Percentiles rank a stretch among this genome's conserved stretches.
Evolutionary conservation across 169 alveolate species (phyloP).

Genomic region (Miamiensis avidus): DNA sequence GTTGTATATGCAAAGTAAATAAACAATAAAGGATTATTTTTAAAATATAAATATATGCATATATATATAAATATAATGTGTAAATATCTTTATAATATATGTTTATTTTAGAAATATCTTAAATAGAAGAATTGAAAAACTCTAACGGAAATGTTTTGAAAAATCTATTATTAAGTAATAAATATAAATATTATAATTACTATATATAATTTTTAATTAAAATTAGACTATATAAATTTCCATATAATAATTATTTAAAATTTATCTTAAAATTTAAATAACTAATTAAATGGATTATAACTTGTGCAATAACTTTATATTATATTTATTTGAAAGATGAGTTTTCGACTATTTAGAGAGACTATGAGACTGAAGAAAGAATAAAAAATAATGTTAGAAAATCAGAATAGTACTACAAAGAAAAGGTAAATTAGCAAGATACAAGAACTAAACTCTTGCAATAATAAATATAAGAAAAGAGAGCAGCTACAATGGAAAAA

Average conservation of each 20-base stretch:
- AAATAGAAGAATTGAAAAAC: background rate
- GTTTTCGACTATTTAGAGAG: background rate
- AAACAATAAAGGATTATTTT: too few relatives aligned
- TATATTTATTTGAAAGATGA: background rate
- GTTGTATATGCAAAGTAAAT: background rate
- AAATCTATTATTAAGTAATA: background rate
- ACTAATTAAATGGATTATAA: too few relatives aligned
- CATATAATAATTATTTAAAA: too few relatives aligned
- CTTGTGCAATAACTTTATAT: too few relatives aligned
- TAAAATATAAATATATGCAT: too few relatives aligned
- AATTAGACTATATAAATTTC: too few relatives aligned
- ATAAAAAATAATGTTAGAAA: too few relatives aligned
- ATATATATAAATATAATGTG: too few relatives aligned
- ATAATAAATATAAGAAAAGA: background rate
- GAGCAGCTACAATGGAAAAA: background rate
- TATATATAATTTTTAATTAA: too few relatives aligned
- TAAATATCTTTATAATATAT: too few relatives aligned
- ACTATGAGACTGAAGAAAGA: background rate
- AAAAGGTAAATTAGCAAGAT: background rate
- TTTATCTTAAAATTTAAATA: too few relatives aligned
- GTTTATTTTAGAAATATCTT: background rate
- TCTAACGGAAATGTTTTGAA: background rate
- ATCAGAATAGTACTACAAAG: background rate
- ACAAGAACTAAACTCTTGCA: background rate
- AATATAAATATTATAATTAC: too few relatives aligned